Base-by-base conservation (phyloP, 2,329 filamentous ascomycete genomes). In the Zasmidium cellare region DNA sequence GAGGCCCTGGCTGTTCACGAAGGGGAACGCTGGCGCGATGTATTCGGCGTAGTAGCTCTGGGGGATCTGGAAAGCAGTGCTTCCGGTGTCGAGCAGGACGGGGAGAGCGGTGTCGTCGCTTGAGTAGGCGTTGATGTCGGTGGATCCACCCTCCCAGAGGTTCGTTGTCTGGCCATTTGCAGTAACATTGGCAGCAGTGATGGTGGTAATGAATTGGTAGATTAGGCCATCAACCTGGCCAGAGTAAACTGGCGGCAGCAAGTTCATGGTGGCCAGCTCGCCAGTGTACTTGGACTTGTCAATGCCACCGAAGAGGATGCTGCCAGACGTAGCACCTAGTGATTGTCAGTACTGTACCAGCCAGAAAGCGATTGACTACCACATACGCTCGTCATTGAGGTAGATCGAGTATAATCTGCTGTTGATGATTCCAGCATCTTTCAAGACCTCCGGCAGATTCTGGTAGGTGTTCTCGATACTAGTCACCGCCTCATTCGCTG, bases 281-380 rank as follows among this genome's bases (percentile, higher is more conserved):
- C 68, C 68, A 2, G 63, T 67, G 53, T 67, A 72, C 44, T 69
- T 70, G 22, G 62, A 59, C 1, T 60, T 70, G 55, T 74, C 71
- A 35, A 73, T 67, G 9, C 71, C 71, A n/a, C 71, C 71, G 50
- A 74, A 73, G 19, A 74, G 65, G 44, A 74, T 69, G 14, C 65
- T 67, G 20, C 71, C 71, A 9, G 67, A 64, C 14, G 46, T 58
- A 56, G 51, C 50, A 57, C n/a, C n/a, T n/a, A n/a, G n/a, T n/a
- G n/a, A n/a, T n/a, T n/a, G n/a, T n/a, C n/a, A n/a, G n/a, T n/a
- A n/a, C n/a, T n/a, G n/a, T n/a, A n/a, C n/a, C n/a, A n/a, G n/a
- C n/a, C n/a, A n/a, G n/a, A n/a, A n/a, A n/a, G n/a, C n/a, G n/a
- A n/a, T n/a, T n/a, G n/a, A n/a, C n/a, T n/a, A n/a, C n/a, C n/a